These are phyloP conservation scores for Clitopilus hobsonii DNA, from an alignment of 768 basidiomycete genomes.

Conservation along the genomic window DNA sequence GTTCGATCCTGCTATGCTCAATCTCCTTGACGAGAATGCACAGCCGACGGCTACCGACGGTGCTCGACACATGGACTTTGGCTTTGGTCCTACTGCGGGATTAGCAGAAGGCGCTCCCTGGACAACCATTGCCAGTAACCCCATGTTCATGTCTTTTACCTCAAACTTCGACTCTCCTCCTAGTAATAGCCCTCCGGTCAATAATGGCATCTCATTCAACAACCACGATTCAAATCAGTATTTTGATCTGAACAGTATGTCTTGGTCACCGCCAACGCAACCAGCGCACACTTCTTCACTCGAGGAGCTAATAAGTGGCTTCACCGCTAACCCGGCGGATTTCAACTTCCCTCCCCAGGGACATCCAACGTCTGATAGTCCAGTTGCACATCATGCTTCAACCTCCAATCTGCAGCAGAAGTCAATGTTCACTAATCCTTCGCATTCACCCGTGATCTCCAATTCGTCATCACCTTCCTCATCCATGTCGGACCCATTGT, in stretches of 20 bases:
- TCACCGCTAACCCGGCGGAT: slow-evolving; percentile 27
- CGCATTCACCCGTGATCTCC: slow-evolving; percentile 27
- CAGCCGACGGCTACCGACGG: slow-evolving; percentile 51
- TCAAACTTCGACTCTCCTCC: slow-evolving; percentile 41
- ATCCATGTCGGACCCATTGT: slow-evolving; percentile 27
- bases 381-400: slow-evolving; percentile 48
- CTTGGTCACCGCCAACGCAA: slow-evolving; percentile 34
- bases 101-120: slow-evolving; percentile 46
- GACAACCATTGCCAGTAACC: slow-evolving; percentile 81
- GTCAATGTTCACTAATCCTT: slow-evolving; percentile 9
- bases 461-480: slow-evolving; percentile 34
- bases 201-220: slow-evolving; percentile 19
- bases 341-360: slow-evolving; percentile 21
- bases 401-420: slow-evolving; percentile 13
- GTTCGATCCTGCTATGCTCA: slow-evolving; percentile 68
- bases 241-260: slow-evolving; percentile 46
- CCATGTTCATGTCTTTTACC: slow-evolving; percentile 80
- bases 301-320: slow-evolving; percentile 43
- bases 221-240: slow-evolving; percentile 16
- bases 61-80: slow-evolving; percentile 58
- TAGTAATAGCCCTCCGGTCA: background rate
- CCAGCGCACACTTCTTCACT: slow-evolving; percentile 32
- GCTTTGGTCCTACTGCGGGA: slow-evolving; percentile 48
- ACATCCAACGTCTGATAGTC: slow-evolving; percentile 44
- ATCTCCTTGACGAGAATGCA: slow-evolving; percentile 54